These are phyloP conservation scores for Sordaria brevicollis DNA, from an alignment of 495 filamentous ascomycete species.

Conservation along the genomic window DNA sequence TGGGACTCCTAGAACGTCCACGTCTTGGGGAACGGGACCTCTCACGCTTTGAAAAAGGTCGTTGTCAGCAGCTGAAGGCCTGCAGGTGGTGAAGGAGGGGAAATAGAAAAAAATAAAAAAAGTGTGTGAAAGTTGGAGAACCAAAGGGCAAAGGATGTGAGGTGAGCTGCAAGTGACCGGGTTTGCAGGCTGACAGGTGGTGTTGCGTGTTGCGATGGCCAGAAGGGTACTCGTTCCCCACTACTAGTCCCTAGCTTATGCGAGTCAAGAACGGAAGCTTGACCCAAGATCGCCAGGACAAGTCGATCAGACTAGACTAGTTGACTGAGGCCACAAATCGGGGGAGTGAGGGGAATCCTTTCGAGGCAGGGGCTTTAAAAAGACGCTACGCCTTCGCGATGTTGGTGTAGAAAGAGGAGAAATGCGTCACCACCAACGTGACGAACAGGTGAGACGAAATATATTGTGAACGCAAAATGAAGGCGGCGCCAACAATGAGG, in stretches of 20 bases:
- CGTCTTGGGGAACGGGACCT: conserved; percentile 88
- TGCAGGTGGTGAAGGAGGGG: not conserved
- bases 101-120: too few species aligned
- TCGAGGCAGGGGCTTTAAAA: not conserved
- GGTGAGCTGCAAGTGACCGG: not conserved
- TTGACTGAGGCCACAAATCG: not conserved
- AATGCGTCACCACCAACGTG: not conserved
- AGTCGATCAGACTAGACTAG: not conserved
- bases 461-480: not conserved
- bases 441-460: not conserved
- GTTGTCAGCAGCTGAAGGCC: conserved; percentile 28
- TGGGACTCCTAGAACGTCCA: conserved; percentile 50
- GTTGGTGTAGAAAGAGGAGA: not conserved
- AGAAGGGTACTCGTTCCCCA: not conserved
- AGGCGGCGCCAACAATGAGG: not conserved
- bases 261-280: not conserved
- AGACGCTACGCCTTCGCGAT: not conserved
- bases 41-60: conserved; percentile 59
- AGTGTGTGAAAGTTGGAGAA: not conserved
- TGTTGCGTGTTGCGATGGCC: not conserved
- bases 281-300: not conserved
- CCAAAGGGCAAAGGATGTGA: not conserved
- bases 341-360: not conserved
- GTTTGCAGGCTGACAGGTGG: not conserved
- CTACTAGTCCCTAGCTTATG: not conserved